phyloP scores from a whole-genome alignment of 805 yeast genomes.

The Crinitomyces ghanaensis region DNA sequence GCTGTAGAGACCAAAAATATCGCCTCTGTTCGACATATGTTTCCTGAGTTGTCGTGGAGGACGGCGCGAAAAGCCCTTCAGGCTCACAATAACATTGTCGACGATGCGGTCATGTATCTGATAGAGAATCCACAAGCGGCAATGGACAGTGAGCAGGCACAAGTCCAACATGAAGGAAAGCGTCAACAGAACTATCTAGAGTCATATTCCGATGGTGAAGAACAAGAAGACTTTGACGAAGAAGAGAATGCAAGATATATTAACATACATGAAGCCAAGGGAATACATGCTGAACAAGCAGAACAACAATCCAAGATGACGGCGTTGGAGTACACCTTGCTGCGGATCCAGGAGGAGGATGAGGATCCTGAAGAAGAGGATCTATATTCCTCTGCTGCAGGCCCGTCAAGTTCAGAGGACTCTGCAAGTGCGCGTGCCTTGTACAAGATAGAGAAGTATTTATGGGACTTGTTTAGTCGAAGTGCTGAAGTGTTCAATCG shows the following conservation, averaged over 20 bases:
- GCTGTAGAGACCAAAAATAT: constrained; percentile 24
- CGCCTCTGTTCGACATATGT: constrained; percentile 39
- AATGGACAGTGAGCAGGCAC: constrained; percentile 21
- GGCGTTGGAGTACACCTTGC: constrained; percentile 18
- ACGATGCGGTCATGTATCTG: constrained; percentile 43
- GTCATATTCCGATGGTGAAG: not conserved
- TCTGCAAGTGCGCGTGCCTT: constrained; percentile 23
- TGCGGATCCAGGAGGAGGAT: constrained; percentile 56
- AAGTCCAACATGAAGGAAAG: constrained; percentile 14
- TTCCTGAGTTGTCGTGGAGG: constrained; percentile 46
- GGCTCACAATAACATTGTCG: constrained; percentile 41
- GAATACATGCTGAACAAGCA: constrained; percentile 18
- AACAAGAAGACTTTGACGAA: not conserved
- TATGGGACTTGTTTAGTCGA: constrained; percentile 46
- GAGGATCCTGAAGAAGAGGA: constrained; percentile 87
- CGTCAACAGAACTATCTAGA: constrained; percentile 14
- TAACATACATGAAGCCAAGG: not conserved
- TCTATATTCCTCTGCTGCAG: constrained; percentile 26
- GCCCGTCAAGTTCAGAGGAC: constrained; percentile 19
- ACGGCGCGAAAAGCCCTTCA: constrained; percentile 40
- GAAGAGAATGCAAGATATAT: not conserved
- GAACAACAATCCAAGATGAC: constrained; percentile 21
- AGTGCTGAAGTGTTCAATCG: constrained; percentile 41
- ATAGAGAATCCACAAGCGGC: constrained; percentile 49
- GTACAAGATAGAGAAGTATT: constrained; percentile 39